Percentiles rank a stretch among this genome's conserved stretches.
These are phyloP conservation scores for Drosera capensis DNA, from an alignment of 148 eudicot species.

Conservation along the genomic window DNA sequence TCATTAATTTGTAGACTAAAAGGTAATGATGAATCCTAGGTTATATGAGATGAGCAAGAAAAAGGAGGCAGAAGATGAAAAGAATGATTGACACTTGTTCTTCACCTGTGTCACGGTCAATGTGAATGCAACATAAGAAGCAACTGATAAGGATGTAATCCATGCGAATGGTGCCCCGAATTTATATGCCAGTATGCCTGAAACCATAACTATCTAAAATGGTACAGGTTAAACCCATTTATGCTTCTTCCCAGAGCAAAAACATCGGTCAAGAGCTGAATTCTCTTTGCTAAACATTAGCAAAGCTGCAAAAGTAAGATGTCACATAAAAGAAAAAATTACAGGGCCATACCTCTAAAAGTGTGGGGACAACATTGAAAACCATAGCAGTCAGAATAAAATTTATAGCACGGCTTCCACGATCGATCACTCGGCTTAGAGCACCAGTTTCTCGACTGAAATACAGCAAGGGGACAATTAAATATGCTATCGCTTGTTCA, in stretches of 20 bases:
- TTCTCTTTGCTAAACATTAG: too few species aligned
- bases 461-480: constrained; percentile 3
- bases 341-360: constrained; percentile 58
- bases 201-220: constrained; percentile 87
- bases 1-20: background rate
- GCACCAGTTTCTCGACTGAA: constrained; percentile 94
- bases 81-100: constrained; percentile 1
- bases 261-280: background rate
- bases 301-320: background rate
- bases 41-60: constrained; percentile 1
- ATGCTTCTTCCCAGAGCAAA: constrained; percentile 6
- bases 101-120: constrained; percentile 77
- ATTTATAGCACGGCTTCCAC: constrained; percentile 98
- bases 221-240: constrained; percentile 32
- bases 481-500: background rate
- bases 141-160: constrained; percentile 87
- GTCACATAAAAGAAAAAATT: background rate
- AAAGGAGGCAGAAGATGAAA: background rate
- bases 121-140: constrained; percentile 72
- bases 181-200: constrained; percentile 93
- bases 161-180: constrained; percentile 89
- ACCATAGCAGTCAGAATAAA: constrained; percentile 89
- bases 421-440: constrained; percentile 81
- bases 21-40: background rate
- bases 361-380: constrained; percentile 79